Evolutionary conservation across 2,329 filamentous ascomycete genomes (phyloP).

Genomic region (Sphaerulina vaccinii): DNA sequence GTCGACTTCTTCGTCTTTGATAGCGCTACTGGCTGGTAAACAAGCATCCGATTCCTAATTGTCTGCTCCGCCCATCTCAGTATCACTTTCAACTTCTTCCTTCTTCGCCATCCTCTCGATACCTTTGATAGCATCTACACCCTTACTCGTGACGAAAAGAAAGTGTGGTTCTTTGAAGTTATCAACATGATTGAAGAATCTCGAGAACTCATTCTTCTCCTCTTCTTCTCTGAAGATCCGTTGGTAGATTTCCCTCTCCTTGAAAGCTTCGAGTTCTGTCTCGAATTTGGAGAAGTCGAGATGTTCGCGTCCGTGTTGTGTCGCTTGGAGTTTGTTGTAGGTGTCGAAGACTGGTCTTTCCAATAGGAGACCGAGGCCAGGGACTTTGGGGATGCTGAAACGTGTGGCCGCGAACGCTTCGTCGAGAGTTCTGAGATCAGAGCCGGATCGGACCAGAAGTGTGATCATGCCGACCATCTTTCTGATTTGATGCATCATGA

Average conservation of each 20-base stretch:
- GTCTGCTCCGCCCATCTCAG: conserved; percentile 1
- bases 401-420: conserved; percentile 70
- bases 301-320: conserved; percentile 61
- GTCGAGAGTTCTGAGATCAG: conserved; percentile 64
- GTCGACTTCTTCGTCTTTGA: too few species aligned
- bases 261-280: conserved; percentile 80
- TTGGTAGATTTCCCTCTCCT: conserved; percentile 86
- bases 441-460: conserved; percentile 79
- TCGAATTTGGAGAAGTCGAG: conserved; percentile 80
- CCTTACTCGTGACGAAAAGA: conserved; percentile 51
- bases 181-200: conserved; percentile 53
- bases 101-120: conserved; percentile 21
- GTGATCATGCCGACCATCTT: conserved; percentile 97
- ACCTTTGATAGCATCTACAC: conserved; percentile 44
- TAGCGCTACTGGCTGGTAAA: too few species aligned
- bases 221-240: conserved; percentile 89
- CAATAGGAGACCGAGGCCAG: conserved; percentile 80
- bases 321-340: conserved; percentile 74
- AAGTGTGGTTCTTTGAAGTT: conserved; percentile 52
- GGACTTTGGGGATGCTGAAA: conserved; percentile 91
- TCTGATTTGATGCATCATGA: conserved; percentile 99
- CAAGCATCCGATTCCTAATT: too few species aligned
- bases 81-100: conserved; percentile 10
- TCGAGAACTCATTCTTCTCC: conserved; percentile 66
- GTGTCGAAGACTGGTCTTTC: conserved; percentile 88